Conservation (phyloP, 169 alveolate genomes). For the Condylostoma magnum region DNA sequence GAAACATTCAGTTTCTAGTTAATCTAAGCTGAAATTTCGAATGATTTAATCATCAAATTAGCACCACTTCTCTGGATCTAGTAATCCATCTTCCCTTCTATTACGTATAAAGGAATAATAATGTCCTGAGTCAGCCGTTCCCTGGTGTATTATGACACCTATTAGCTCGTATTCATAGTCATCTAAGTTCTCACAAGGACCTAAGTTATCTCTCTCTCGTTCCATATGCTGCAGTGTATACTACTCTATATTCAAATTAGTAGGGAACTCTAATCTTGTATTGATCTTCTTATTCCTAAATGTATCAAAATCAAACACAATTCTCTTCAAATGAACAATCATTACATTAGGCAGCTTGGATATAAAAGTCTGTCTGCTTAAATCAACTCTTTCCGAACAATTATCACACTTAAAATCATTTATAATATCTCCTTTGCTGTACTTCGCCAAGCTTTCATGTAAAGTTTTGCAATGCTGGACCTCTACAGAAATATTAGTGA, state of each 20-base stretch:
- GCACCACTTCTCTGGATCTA: constrained; percentile 57
- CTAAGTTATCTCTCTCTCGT: constrained; percentile 31
- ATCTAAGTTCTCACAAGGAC: constrained; percentile 18
- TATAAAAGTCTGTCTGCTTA: constrained; percentile 56
- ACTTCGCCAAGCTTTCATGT: constrained; percentile 64
- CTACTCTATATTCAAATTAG: constrained; percentile 54
- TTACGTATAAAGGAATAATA: constrained; percentile 66
- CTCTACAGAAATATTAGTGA: constrained; percentile 69
- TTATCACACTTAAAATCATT: constrained; percentile 74
- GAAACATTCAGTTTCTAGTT: constrained; percentile 66
- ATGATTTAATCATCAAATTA: constrained; percentile 69
- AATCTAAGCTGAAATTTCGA: constrained; percentile 54
- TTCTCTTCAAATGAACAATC: constrained; percentile 74
- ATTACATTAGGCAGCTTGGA: constrained; percentile 74
- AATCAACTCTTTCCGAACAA: constrained; percentile 73
- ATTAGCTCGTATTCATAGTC: constrained; percentile 70
- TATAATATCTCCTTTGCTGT: constrained; percentile 63
- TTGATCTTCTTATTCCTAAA: constrained; percentile 71
- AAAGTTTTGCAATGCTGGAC: constrained; percentile 73
- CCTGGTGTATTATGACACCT: constrained; percentile 84
- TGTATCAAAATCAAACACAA: constrained; percentile 72
- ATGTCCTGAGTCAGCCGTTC: constrained; percentile 87
- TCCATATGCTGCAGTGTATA: constrained; percentile 41
- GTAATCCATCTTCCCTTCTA: constrained; percentile 51
- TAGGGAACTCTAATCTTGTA: constrained; percentile 81